Percentiles rank a stretch among this genome's conserved stretches.
Evolutionary conservation across 192 early-diverging fungal genomes (phyloP).

Genomic region (Kappamyces sp.): DNA sequence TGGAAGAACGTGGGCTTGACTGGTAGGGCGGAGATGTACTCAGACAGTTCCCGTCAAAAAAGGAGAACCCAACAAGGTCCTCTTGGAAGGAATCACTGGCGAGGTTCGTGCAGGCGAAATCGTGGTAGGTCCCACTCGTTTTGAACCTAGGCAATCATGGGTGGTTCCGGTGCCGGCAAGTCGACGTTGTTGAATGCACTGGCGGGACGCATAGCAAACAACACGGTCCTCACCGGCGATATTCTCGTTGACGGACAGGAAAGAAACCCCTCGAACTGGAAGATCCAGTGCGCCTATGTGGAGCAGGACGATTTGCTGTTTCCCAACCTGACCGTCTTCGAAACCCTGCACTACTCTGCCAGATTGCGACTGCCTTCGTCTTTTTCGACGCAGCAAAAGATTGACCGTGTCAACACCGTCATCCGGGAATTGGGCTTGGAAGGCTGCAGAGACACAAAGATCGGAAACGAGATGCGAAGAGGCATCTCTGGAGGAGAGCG

Average conservation of each 20-base stretch:
- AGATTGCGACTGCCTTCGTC: conserved; percentile 53
- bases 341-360: conserved; percentile 20
- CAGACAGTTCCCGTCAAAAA: no score
- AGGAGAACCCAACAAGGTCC: no score
- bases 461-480: conserved; percentile 48
- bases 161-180: conserved; percentile 82
- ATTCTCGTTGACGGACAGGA: conserved; percentile 29
- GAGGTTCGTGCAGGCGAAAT: no score
- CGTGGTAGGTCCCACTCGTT: no score
- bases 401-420: conserved; percentile 50
- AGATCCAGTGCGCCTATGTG: conserved; percentile 33
- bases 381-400: conserved; percentile 37
- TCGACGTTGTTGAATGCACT: conserved; percentile 65
- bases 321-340: conserved; percentile 43
- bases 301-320: conserved; percentile 35
- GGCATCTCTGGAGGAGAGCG: conserved; percentile 64
- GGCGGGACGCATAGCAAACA: conserved; percentile 56
- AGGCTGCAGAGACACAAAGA: conserved; percentile 44
- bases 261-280: conserved; percentile 23
- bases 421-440: conserved; percentile 57
- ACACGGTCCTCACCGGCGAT: conserved; percentile 50
- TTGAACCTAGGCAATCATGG: conserved; percentile 62
- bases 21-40: no score
- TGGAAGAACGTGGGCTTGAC: no score
- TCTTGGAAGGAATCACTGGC: no score